Percentiles rank a stretch among this genome's conserved stretches.
Evolutionary conservation across 352 stramenopile genomes (phyloP).

Genomic region (Peronospora farinosa): DNA sequence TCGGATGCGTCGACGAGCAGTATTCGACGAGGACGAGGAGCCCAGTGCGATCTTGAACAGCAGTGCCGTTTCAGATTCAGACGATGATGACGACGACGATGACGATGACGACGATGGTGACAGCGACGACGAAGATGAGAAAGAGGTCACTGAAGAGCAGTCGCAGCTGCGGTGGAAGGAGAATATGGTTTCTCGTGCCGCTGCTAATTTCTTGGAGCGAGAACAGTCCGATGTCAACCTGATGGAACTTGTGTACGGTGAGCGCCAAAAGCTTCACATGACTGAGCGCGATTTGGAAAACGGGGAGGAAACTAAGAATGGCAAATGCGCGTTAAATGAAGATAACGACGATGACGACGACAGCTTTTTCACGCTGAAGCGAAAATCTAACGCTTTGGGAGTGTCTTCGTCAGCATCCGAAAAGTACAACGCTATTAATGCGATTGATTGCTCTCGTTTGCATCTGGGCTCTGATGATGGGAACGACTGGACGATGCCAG

Average conservation of each 20-base stretch:
- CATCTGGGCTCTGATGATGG: slow-evolving; percentile 59
- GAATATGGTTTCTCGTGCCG: slow-evolving; percentile 77
- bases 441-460: slow-evolving; percentile 76
- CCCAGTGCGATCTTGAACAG: slow-evolving; percentile 16
- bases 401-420: slow-evolving; percentile 32
- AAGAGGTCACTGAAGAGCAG: slow-evolving; percentile 43
- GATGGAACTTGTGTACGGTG: slow-evolving; percentile 89
- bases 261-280: slow-evolving; percentile 76
- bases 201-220: slow-evolving; percentile 80
- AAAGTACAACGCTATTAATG: slow-evolving; percentile 62
- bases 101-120: slow-evolving; percentile 36
- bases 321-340: slow-evolving; percentile 22
- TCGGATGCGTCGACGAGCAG: slow-evolving; percentile 65
- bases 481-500: slow-evolving; percentile 68
- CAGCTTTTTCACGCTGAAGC: slow-evolving; percentile 75
- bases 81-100: slow-evolving; percentile 36
- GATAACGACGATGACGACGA: slow-evolving; percentile 58
- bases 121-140: slow-evolving; percentile 44
- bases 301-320: slow-evolving; percentile 36
- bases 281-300: slow-evolving; percentile 66
- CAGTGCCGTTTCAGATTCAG: slow-evolving; percentile 28
- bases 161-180: slow-evolving; percentile 84
- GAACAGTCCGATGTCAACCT: slow-evolving; percentile 80
- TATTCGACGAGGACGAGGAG: slow-evolving; percentile 64
- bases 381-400: slow-evolving; percentile 35